Conservation (phyloP, 2,329 filamentous ascomycete genomes). For the Nannizziopsis barbatae region DNA sequence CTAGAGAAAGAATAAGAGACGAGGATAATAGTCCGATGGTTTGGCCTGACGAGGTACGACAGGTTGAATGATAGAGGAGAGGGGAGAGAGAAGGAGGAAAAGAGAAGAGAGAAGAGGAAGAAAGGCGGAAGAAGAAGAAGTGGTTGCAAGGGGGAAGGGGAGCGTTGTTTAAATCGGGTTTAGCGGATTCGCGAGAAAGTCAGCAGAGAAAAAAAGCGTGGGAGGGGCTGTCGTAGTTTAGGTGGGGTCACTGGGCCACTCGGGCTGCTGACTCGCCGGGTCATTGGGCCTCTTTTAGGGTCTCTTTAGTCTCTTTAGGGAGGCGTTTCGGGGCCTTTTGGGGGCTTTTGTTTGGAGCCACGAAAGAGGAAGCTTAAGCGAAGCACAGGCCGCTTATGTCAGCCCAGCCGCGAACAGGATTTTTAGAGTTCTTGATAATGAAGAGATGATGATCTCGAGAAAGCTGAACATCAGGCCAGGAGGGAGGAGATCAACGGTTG, state of each 20-base stretch:
- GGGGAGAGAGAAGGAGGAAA: conserved; percentile 18
- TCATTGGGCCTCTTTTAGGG: background rate
- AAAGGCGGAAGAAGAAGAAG: conserved; percentile 21
- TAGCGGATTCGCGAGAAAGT: conserved; percentile 17
- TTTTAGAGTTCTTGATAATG: no score
- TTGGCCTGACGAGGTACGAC: conserved; percentile 2
- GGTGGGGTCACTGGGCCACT: background rate
- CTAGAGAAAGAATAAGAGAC: no score
- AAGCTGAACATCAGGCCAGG: background rate
- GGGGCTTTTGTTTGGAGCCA: conserved; percentile 29
- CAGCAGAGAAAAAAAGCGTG: conserved; percentile 6
- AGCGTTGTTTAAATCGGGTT: conserved; percentile 12
- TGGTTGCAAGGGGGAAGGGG: conserved; percentile 22
- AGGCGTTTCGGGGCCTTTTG: no score
- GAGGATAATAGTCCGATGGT: no score
- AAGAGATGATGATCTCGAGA: no score
- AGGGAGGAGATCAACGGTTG: background rate
- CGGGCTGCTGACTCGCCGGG: conserved; percentile 6
- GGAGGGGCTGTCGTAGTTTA: conserved; percentile 8
- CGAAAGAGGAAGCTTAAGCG: conserved; percentile 22
- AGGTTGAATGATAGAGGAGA: conserved; percentile 2
- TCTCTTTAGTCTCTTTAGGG: no score
- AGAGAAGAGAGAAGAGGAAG: conserved; percentile 22
- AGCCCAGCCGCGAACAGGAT: background rate
- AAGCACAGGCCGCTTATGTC: conserved; percentile 9